Evolutionary conservation across 2,329 filamentous ascomycete species (phyloP), one percentile per base, ranked within the genome.

Genomic region (Dactylellina leptospora): DNA sequence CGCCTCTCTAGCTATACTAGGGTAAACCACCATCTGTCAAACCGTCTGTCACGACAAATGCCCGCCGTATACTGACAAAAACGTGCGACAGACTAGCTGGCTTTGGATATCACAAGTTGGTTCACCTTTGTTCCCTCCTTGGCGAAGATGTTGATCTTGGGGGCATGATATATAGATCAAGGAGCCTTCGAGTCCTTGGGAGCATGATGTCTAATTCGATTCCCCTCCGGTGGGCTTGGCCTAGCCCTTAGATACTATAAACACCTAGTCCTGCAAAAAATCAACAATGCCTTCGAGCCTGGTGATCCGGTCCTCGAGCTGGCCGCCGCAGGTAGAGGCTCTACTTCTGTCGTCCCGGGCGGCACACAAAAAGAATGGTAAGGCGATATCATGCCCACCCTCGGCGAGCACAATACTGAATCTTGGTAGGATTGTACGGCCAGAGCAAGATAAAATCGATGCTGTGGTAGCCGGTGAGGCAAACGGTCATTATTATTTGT

Each of bases 251-350:
- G 73, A 72, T 77, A 77, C 78, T 97, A 99, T 85, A 99, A 99
- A 82, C 85, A 88, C 80, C 81, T 96, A 62, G 92, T 97, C 25
- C 82, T 97, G n/a, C 82, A 88, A 75, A 99, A 99, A 81, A 97
- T 99, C 84, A 87, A 90, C 75, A 89, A 90, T 76, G 95, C 95
- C 22, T 99, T 99, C 80, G 85, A 90, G 66, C 92, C 93, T 0
- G 95, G 95, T 9, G 95, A 99, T 78, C 93, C 92, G 0, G 92
- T 93, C 23, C 86, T 93, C 16, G 93, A 90, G 64, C 82, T 96
- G 47, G 92, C 92, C 1, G 89, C 90, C 10, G 76, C 76, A 4
- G 68, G 69, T 18, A 64, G 62, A 18, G 62, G 69, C 0, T 36
- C 60, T n/a, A 40, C 48, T 3, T 73, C 69, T 13, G 42, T 68